phyloP scores from a whole-genome alignment of 2,329 filamentous ascomycete genomes.

The Colletotrichum sp. region DNA sequence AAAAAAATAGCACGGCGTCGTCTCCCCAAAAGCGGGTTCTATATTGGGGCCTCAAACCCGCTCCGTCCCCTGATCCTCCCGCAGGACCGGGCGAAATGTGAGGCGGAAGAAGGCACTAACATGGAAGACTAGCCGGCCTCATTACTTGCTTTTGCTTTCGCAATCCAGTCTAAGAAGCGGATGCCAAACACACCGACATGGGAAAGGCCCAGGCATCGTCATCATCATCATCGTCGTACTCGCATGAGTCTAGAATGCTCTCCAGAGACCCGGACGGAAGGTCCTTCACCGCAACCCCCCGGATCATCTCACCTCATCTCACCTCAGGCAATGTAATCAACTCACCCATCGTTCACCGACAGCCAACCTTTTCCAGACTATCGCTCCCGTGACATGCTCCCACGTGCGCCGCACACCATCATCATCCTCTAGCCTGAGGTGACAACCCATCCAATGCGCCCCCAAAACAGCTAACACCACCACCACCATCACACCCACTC shows the following conservation, averaged over 20 bases:
- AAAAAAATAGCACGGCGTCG: background rate
- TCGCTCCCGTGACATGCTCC: background rate
- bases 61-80: background rate
- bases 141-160: background rate
- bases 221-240: background rate
- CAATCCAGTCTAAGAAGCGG: background rate
- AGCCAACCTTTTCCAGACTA: background rate
- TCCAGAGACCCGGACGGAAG: background rate
- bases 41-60: background rate
- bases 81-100: background rate
- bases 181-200: background rate
- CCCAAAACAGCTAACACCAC: background rate
- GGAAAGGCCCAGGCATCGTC: background rate
- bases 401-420: conserved; percentile 14
- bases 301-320: background rate
- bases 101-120: background rate
- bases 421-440: background rate
- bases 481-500: background rate
- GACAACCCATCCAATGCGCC: background rate
- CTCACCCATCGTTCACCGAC: background rate
- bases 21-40: background rate
- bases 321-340: background rate
- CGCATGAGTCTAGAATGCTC: background rate
- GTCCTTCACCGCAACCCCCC: background rate
- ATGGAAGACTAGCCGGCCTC: background rate